A percentile compares a stretch with the other conserved stretches of the same genome.
Conservation (phyloP, 805 yeast genomes). For the Pichia californica region DNA sequence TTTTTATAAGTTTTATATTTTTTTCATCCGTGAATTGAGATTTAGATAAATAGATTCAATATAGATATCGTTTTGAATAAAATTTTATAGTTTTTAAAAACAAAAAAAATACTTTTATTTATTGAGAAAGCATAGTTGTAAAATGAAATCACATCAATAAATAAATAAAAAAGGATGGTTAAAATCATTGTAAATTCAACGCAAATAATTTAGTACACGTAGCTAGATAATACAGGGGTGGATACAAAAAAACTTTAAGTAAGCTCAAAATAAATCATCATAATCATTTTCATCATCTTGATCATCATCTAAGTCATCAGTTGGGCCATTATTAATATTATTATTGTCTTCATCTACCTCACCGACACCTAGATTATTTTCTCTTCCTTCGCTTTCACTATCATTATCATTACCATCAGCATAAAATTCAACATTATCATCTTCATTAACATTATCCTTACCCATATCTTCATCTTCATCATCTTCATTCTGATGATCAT, state of each 20-base stretch:
- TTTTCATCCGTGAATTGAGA: too few relatives aligned
- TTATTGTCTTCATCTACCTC: constrained; percentile 25
- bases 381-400: constrained; percentile 23
- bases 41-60: too few relatives aligned
- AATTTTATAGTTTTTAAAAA: too few relatives aligned
- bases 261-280: constrained; percentile 16
- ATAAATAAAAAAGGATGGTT: too few relatives aligned
- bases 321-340: constrained; percentile 31
- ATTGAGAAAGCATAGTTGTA: too few relatives aligned
- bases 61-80: too few relatives aligned
- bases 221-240: constrained; percentile 11
- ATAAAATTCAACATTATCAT: constrained; percentile 22
- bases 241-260: too few relatives aligned
- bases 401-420: constrained; percentile 21
- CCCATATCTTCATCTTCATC: constrained; percentile 39
- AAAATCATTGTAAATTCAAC: too few relatives aligned
- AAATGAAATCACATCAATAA: too few relatives aligned
- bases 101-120: too few relatives aligned
- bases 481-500: constrained; percentile 45
- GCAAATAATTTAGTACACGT: background rate
- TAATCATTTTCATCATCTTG: constrained; percentile 15
- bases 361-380: constrained; percentile 18
- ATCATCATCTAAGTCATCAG: too few relatives aligned
- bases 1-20: too few relatives aligned
- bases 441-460: constrained; percentile 12